Evolutionary conservation across 2,329 filamentous ascomycete species (phyloP).

Genomic region (Penicillium corylophilum): DNA sequence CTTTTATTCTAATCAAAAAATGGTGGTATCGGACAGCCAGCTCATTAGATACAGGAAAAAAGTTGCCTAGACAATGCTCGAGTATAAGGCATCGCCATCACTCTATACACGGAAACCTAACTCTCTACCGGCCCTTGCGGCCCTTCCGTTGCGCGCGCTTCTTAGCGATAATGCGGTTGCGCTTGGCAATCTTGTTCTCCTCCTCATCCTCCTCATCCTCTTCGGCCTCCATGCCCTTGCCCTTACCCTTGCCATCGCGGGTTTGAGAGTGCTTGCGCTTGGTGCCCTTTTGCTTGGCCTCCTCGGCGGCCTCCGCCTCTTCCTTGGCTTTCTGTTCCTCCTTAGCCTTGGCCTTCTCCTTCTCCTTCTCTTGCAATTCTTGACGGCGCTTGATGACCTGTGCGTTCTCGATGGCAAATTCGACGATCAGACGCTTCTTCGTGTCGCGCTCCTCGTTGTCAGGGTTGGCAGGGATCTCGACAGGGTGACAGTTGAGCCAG

Average conservation of each 20-base stretch:
- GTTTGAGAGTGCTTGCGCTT: slow-evolving; percentile 37
- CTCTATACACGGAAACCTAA: slow-evolving; percentile 16
- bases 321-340: slow-evolving; percentile 23
- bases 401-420: slow-evolving; percentile 97
- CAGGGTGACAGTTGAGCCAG: slow-evolving; percentile 80
- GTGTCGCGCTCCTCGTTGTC: slow-evolving; percentile 59
- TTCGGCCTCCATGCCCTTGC: slow-evolving; percentile 14
- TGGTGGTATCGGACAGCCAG: slow-evolving; percentile 19
- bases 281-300: slow-evolving; percentile 26
- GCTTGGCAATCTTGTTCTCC: slow-evolving; percentile 57
- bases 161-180: slow-evolving; percentile 78
- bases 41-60: slow-evolving; percentile 17
- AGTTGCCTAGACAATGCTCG: neutral
- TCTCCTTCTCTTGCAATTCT: slow-evolving; percentile 31
- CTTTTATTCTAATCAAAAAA: slow-evolving; percentile 22
- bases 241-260: slow-evolving; percentile 18
- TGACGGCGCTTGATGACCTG: slow-evolving; percentile 82
- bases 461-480: slow-evolving; percentile 41
- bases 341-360: slow-evolving; percentile 20
- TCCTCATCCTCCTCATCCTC: slow-evolving; percentile 34
- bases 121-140: slow-evolving; percentile 53
- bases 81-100: neutral
- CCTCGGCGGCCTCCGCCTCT: slow-evolving; percentile 31
- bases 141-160: slow-evolving; percentile 71
- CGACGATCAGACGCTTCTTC: slow-evolving; percentile 86